These are phyloP conservation scores for Metschnikowia peoriensis DNA, from an alignment of 805 yeast species.

Conservation along the genomic window DNA sequence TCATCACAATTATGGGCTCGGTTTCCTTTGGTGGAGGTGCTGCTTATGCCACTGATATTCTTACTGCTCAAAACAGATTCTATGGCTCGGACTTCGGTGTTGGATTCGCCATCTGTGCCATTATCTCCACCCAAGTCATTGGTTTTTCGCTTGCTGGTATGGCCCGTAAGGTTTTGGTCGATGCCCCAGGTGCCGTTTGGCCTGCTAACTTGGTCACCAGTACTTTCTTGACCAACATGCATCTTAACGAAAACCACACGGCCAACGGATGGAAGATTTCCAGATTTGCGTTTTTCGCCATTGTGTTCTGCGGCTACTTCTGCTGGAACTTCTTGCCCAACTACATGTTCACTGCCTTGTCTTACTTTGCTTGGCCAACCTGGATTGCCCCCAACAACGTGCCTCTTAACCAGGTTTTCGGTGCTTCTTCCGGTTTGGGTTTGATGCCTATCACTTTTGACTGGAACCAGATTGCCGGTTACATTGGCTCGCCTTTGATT, in stretches of 20 bases:
- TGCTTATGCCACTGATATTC: conserved; percentile 58
- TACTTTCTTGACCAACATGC: conserved; percentile 54
- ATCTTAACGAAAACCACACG: conserved; percentile 47
- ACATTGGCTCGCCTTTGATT: conserved; percentile 60
- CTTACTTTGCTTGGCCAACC: conserved; percentile 60
- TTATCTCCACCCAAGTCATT: conserved; percentile 57
- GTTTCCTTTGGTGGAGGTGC: conserved; percentile 43
- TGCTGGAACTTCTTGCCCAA: conserved; percentile 17
- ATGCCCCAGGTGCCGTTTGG: conserved; percentile 70
- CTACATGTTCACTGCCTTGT: conserved; percentile 55
- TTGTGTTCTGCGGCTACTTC: conserved; percentile 4
- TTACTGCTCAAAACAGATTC: conserved; percentile 50
- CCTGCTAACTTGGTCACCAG: conserved; percentile 62
- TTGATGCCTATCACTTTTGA: conserved; percentile 66
- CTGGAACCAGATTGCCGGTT: conserved; percentile 61
- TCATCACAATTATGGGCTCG: conserved; percentile 53
- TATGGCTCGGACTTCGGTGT: conserved; percentile 45
- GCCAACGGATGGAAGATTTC: conserved; percentile 60
- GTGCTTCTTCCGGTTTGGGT: conserved; percentile 60
- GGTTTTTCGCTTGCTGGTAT: conserved; percentile 71
- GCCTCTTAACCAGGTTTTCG: conserved; percentile 64
- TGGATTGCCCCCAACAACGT: conserved; percentile 66
- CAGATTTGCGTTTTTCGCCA: conserved; percentile 4
- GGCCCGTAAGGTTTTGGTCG: conserved; percentile 55
- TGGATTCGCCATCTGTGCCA: conserved; percentile 55